Evolutionary conservation across 2,329 filamentous ascomycete genomes (phyloP).

Genomic region (Curvularia lunata): DNA sequence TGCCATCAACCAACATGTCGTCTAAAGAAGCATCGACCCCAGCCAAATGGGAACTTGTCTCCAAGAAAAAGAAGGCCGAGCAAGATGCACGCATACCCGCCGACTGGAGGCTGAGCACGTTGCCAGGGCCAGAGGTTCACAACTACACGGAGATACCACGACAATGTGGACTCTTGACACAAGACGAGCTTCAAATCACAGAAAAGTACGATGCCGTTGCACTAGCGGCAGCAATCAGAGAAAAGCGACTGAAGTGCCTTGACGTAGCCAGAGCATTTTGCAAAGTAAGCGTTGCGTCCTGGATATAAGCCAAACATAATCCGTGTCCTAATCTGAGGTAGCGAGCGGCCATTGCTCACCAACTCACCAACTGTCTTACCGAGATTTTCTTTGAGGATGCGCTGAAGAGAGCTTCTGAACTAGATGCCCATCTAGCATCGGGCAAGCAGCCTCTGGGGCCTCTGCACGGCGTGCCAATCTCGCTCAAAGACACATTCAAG

Average conservation of each 20-base stretch:
- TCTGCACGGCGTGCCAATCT: conserved; percentile 57
- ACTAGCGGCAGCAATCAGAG: conserved; percentile 47
- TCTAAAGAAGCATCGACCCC: conserved; percentile 14
- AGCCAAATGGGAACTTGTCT: conserved; percentile 50
- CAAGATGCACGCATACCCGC: conserved; percentile 51
- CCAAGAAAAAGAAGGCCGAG: conserved; percentile 53
- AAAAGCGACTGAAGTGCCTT: conserved; percentile 44
- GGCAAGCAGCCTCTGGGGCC: conserved; percentile 52
- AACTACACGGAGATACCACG: conserved; percentile 56
- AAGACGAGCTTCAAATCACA: conserved; percentile 61
- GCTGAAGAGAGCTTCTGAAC: conserved; percentile 40
- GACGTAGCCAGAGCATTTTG: conserved; percentile 54
- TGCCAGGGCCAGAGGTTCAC: conserved; percentile 31
- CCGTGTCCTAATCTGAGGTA: conserved; percentile 17
- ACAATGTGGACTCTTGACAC: conserved; percentile 60
- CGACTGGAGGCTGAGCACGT: conserved; percentile 51
- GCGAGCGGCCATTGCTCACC: conserved; percentile 56
- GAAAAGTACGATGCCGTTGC: conserved; percentile 58
- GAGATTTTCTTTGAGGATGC: conserved; percentile 50
- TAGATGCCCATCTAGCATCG: conserved; percentile 51
- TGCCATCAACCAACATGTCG: conserved; percentile 21
- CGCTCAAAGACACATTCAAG: conserved; percentile 59
- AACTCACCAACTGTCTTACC: conserved; percentile 53
- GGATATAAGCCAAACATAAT: not conserved
- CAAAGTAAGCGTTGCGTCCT: conserved; percentile 39